Evolutionary conservation across 2,329 filamentous ascomycete species (phyloP), one percentile per base, ranked within the genome.

Genomic region (Aspergillus sp.): DNA sequence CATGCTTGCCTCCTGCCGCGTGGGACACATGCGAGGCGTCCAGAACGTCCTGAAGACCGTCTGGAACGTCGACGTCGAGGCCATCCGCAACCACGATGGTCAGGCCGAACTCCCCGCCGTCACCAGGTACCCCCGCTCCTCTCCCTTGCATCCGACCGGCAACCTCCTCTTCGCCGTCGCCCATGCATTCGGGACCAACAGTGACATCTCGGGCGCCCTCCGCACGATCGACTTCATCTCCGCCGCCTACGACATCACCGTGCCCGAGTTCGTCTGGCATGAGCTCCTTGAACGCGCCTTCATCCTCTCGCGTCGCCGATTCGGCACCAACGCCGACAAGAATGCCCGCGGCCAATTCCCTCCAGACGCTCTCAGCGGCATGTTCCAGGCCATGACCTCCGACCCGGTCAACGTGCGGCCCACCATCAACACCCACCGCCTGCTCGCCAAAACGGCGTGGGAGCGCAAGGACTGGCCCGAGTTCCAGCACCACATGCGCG

Each of bases 241-340:
- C 0, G 71, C 71, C 1, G 74, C 75, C 5, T 89, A 88, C 68
- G 57, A 73, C 1, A 71, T 93, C 20, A 56, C 73, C 1, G 83
- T 93, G 34, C 71, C 83, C 0, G 61, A 65, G 5, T 65, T 76
- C 4, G 77, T 84, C 16, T 93, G 89, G 89, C 76, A 78, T 6
- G 81, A 86, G 50, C 70, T 93, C 2, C 74, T 92, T 14, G 77
- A 83, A 55, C 89, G 87, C 81, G 80, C 86, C 0, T 87, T 84
- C 61, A 74, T 88, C 9, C 76, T 85, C 38, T 74, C 78, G 3
- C 66, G 73, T 66, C 56, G 74, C 64, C 40, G 76, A 71, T 52
- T 71, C 69, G 45, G 68, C 61, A 32, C 56, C 56, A 45, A 71
- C 58, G 49, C 52, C 70, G 40, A 58, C 45, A 53, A 64, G 25